A percentile compares a stretch with the other conserved stretches of the same genome.
Conservation (phyloP, 106 monocot species). For the Dendrobium nobile region DNA sequence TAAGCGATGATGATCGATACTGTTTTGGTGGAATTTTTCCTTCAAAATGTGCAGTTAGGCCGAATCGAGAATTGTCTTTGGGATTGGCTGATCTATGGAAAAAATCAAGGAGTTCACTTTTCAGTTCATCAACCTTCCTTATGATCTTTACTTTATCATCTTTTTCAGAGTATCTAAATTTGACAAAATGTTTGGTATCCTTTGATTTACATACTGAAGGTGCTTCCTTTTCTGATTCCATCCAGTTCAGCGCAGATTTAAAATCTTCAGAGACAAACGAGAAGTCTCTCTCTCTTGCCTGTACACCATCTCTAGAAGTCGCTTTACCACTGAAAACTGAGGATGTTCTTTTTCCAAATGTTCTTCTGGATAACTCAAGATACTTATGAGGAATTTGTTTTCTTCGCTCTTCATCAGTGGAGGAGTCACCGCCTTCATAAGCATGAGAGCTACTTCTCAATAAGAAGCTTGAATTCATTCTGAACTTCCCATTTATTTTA, state of each 20-base stretch:
- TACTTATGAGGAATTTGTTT: background rate
- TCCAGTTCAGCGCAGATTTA: conserved; percentile 9
- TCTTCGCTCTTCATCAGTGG: conserved; percentile 1
- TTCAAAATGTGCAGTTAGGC: background rate
- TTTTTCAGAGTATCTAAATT: conserved; percentile 15
- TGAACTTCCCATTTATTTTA: background rate
- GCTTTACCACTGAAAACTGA: background rate
- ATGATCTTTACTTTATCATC: conserved; percentile 41
- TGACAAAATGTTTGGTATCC: conserved; percentile 9
- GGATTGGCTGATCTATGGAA: conserved; percentile 19
- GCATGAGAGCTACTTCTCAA: conserved; percentile 6
- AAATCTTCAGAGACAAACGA: conserved; percentile 43
- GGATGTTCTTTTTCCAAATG: conserved; percentile 8
- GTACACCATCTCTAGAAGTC: conserved; percentile 1
- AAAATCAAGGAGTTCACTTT: conserved; percentile 43
- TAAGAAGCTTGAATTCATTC: background rate
- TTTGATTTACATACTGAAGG: conserved; percentile 4
- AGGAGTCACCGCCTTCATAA: conserved; percentile 19
- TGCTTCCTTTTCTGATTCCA: background rate
- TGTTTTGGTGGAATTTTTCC: background rate
- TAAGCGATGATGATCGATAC: too few species aligned
- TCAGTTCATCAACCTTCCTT: conserved; percentile 62
- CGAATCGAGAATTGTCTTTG: background rate
- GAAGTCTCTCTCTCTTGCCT: conserved; percentile 8
- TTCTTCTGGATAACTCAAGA: conserved; percentile 15